These are phyloP conservation scores for Alternaria hordeiaustralica DNA, from an alignment of 2,329 filamentous ascomycete genomes.

Conservation along the genomic window DNA sequence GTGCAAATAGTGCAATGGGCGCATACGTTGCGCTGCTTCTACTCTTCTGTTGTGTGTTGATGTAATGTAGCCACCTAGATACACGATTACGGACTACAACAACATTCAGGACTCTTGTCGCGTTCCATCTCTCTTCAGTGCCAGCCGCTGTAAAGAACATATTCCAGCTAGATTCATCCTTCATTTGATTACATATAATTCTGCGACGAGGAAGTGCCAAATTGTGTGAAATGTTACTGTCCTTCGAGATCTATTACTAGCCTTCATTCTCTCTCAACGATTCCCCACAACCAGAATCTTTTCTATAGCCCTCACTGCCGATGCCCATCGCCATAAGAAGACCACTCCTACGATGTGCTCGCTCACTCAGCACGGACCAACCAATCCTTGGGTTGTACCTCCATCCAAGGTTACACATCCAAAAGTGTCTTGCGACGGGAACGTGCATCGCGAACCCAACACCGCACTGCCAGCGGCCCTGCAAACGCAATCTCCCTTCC, in stretches of 20 bases:
- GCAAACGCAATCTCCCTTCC: not conserved
- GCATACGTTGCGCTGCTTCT: not conserved
- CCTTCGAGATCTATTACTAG: rapidly evolving
- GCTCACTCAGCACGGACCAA: not conserved
- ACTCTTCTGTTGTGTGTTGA: not conserved
- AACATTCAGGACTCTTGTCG: not conserved
- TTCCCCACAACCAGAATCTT: rapidly evolving
- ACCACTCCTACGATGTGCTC: not conserved
- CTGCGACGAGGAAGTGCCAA: not conserved
- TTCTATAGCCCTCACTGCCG: not conserved
- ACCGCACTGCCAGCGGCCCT: not conserved
- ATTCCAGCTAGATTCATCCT: not conserved
- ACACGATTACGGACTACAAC: not conserved
- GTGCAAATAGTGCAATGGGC: not conserved
- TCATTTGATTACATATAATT: not conserved
- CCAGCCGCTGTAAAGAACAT: not conserved
- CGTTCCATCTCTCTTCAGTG: not conserved
- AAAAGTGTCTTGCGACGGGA: not conserved
- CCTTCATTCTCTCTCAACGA: not conserved
- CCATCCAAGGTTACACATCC: not conserved
- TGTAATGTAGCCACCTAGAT: not conserved
- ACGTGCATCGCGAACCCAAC: not conserved
- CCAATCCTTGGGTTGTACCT: not conserved
- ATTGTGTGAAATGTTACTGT: not conserved
- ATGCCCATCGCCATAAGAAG: not conserved